Evolutionary conservation across 1,139 yeast species (phyloP), one percentile per base, ranked within the genome.

Genomic region (Hyphopichia buzzinii): DNA sequence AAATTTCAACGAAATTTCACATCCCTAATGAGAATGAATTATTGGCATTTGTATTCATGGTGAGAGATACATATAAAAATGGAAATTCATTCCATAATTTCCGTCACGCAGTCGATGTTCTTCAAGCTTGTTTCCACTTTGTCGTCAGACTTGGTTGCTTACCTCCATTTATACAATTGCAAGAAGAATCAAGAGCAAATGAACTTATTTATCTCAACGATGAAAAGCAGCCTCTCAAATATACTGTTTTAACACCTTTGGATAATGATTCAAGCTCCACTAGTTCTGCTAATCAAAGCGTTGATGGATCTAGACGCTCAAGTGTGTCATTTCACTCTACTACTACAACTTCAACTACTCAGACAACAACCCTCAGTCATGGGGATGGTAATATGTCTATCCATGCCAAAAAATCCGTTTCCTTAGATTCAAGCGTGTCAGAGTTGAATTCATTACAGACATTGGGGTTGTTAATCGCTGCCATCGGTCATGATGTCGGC

Each of bases 71-170:
- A 31, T 92, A 92, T 57, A 81, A 84, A 52, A 78, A 79, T 47
- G 88, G 88, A 2, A 89, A 90, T 54, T 88, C 92, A 6, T 92
- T 90, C 66, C 98, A 92, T 64, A 90, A 90, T 62, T 92, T 89
- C 56, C 78, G 96, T 48, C 98, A 92, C 62, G 97, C 96, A 0
- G 86, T 88, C 12, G 98, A 92, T 62, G 98, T 92, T 6, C 65
- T 90, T 54, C 98, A 92, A 62, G 96, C 96, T 1, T 80, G 92
- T 34, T 84, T 82, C 59, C 81, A 75, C 55, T 81, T 79, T 46
- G 59, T 83, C 27, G 58, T 76, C 4, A 57, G 73, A 33, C 62
- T 81, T 41, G 64, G 66, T 12, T 72, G 76, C 39, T 54, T 77
- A 34, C 78, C 77, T 1, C 48, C 55, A 11, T 68, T 69, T 38